A percentile compares a stretch with the other conserved stretches of the same genome.
Evolutionary conservation across 2,329 filamentous ascomycete genomes (phyloP).

Genomic region (Thielaviopsis euricoi): DNA sequence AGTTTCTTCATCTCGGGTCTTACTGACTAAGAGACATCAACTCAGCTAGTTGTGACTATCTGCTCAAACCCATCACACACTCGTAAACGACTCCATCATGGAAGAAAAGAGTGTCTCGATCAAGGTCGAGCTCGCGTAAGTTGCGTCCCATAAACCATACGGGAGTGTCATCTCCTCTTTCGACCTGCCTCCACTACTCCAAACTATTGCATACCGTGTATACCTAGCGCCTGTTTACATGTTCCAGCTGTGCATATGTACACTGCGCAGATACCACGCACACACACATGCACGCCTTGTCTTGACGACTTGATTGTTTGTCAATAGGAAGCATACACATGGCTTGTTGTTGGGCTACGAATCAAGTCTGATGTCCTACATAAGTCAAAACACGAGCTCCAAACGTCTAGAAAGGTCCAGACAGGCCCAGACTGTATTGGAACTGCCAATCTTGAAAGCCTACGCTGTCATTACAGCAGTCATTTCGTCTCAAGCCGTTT

Average conservation of each 20-base stretch:
- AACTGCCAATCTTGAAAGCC: background rate
- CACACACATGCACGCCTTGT: too few species aligned
- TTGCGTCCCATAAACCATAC: constrained; percentile 11
- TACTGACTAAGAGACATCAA: background rate
- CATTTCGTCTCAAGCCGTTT: background rate
- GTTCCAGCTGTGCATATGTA: background rate
- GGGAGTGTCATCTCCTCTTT: background rate
- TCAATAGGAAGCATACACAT: background rate
- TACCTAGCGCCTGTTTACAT: background rate
- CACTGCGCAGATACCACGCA: background rate
- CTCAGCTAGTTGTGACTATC: background rate
- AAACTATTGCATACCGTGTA: background rate
- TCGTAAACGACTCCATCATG: background rate
- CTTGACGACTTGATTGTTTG: background rate
- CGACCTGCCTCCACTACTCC: too few species aligned
- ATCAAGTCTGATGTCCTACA: background rate
- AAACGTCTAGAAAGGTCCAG: background rate
- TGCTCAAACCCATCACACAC: background rate
- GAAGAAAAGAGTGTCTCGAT: constrained; percentile 31
- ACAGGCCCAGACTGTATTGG: background rate
- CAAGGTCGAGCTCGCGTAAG: constrained; percentile 54
- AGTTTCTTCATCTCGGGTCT: too few species aligned
- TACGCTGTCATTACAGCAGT: background rate
- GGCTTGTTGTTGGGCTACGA: background rate
- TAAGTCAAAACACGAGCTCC: background rate